Percentiles rank a stretch among this genome's conserved stretches.
Evolutionary conservation across 1,139 yeast genomes (phyloP).

Genomic region (Nakaseomyces uthaithaninus): DNA sequence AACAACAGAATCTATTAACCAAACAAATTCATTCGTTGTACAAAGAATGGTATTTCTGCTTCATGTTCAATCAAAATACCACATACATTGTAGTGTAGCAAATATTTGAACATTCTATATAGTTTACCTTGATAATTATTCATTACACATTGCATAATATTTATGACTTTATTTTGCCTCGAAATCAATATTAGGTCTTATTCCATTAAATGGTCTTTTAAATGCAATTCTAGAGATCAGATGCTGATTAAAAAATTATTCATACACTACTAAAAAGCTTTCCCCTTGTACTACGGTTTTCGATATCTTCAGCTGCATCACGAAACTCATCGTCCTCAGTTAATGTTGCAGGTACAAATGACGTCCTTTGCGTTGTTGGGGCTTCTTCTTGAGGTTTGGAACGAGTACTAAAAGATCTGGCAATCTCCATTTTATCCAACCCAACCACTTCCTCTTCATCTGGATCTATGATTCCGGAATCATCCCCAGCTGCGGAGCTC

Average conservation of each 20-base stretch:
- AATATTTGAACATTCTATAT: no score
- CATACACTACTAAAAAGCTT: constrained; percentile 14
- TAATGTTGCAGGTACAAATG: constrained; percentile 1
- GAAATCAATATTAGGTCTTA: no score
- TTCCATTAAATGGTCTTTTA: no score
- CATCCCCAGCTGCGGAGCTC: constrained; percentile 17
- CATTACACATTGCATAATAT: no score
- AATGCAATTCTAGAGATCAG: constrained; percentile 1
- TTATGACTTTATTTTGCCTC: no score
- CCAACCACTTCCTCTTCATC: constrained; percentile 32
- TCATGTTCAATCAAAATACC: background rate
- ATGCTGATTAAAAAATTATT: background rate
- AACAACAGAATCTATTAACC: no score
- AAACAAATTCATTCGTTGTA: no score
- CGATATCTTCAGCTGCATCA: constrained; percentile 28
- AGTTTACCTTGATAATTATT: no score
- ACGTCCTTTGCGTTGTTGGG: constrained; percentile 16
- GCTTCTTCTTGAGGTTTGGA: constrained; percentile 26
- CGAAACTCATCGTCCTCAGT: constrained; percentile 23
- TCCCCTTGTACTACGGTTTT: constrained; percentile 21
- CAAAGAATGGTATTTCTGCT: no score
- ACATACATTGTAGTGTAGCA: background rate
- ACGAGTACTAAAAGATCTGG: constrained; percentile 21
- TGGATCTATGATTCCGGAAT: constrained; percentile 27
- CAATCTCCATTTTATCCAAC: constrained; percentile 26